phyloP scores from a whole-genome alignment of 108 stramenopile genomes.

The Pseudonitzschia multistriata region DNA sequence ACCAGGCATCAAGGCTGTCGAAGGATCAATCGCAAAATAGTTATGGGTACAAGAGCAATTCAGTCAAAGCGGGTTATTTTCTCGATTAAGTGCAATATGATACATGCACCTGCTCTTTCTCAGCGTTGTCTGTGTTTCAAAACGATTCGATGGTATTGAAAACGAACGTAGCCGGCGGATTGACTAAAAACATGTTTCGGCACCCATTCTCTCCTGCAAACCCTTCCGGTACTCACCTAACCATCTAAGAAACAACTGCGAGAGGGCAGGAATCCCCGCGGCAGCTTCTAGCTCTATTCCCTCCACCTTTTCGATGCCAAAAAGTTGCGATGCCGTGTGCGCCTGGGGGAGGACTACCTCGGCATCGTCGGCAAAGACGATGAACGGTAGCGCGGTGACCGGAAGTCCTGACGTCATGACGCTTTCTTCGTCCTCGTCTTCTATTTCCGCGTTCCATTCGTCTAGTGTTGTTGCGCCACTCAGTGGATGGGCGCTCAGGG shows the following conservation, averaged over 20 bases:
- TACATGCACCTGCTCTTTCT: no score
- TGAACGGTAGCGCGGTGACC: constrained; percentile 68
- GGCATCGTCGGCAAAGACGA: constrained; percentile 82
- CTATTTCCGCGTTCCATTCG: constrained; percentile 73
- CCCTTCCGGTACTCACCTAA: constrained; percentile 39
- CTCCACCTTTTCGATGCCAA: constrained; percentile 76
- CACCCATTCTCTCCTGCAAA: no score
- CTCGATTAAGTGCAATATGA: no score
- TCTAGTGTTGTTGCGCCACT: constrained; percentile 52
- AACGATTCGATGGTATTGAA: no score
- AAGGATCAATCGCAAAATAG: not conserved
- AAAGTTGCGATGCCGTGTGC: constrained; percentile 82
- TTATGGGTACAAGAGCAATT: no score
- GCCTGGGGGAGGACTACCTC: constrained; percentile 87
- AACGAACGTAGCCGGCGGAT: no score
- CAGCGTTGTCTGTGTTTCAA: no score
- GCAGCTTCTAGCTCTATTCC: constrained; percentile 89
- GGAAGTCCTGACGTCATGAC: constrained; percentile 20
- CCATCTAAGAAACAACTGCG: constrained; percentile 82
- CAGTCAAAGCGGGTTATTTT: no score
- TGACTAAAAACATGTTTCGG: no score
- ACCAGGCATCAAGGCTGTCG: constrained; percentile 81
- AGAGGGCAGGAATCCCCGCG: constrained; percentile 70
- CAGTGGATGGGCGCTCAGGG: constrained; percentile 47
- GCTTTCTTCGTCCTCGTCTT: constrained; percentile 50